Evolutionary conservation across 441 rosid genomes (phyloP), one percentile per base, ranked within the genome.

Genomic region (Erodium texanum): DNA sequence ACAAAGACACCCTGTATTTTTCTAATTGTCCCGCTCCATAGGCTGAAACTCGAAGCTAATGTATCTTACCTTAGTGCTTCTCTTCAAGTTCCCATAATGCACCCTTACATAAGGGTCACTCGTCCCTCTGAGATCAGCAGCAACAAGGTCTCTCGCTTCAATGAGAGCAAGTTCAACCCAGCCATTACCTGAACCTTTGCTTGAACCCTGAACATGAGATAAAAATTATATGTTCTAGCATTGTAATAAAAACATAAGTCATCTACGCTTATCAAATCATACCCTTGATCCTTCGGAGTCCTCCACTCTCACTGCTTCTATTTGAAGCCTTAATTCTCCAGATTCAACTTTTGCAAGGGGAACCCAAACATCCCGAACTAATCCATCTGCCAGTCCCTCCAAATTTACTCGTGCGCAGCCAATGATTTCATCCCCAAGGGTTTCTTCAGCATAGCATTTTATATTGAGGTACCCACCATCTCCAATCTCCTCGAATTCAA

Each of bases 71-170:
- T 93, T 93, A 63, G 97, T 91, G 71, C 85, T 83, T 77, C 74
- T 93, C 85, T 85, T 91, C 78, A 80, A 72, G 78, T 84, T 77
- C 71, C 99, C 99, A 70, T 89, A 93, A 0, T 91, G 96, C 75
- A 93, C 96, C 72, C 92, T 85, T 56, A 93, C 99, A 50, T 88
- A 93, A 72, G 99, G 99, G 81, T 93, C 99, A 67, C 99, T 93
- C 18, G 99, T 93, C 70, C 99, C 99, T 75, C 97, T 78, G 72
- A 93, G 81, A 86, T 93, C 99, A 8, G 97, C 99, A 8, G 93
- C 99, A 62, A 88, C 72, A 48, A 93, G 95, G 67, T 93, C 99
- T 75, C 74, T 88, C 0, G 89, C 99, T 79, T 93, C 97, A 36
- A 93, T 70, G 65, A 93, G 86, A 72, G 87, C 87, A 76, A 93